These are phyloP conservation scores for Candida fluviatilis DNA, from an alignment of 805 yeast genomes.

Conservation along the genomic window DNA sequence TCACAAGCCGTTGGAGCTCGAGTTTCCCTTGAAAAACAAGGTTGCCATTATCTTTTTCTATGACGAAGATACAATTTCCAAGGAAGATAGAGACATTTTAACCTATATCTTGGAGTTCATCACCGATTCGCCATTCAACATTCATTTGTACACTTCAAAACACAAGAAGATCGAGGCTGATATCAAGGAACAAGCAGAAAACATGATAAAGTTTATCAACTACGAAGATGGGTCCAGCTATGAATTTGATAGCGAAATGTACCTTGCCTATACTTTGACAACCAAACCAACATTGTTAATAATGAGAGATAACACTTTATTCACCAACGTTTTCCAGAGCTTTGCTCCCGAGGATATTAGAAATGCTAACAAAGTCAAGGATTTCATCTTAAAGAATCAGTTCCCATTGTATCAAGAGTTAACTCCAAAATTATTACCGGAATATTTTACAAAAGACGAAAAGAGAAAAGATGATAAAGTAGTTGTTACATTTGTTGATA, in stretches of 20 bases:
- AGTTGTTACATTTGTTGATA: slow-evolving; percentile 46
- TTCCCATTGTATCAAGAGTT: slow-evolving; percentile 53
- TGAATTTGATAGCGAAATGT: slow-evolving; percentile 42
- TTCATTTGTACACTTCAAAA: slow-evolving; percentile 50
- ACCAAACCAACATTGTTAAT: slow-evolving; percentile 60
- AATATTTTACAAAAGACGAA: slow-evolving; percentile 28
- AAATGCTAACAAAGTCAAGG: slow-evolving; percentile 40
- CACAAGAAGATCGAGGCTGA: slow-evolving; percentile 38
- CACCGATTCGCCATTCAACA: slow-evolving; percentile 52
- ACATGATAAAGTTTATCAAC: slow-evolving; percentile 41
- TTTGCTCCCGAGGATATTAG: slow-evolving; percentile 64
- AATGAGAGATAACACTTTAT: slow-evolving; percentile 52
- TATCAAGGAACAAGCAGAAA: slow-evolving; percentile 37
- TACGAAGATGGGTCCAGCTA: slow-evolving; percentile 32
- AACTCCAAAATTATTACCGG: slow-evolving; percentile 31
- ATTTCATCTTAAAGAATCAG: slow-evolving; percentile 48
- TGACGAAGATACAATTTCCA: slow-evolving; percentile 45
- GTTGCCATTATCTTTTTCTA: slow-evolving; percentile 52
- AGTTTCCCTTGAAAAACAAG: slow-evolving; percentile 36
- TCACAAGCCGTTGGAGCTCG: slow-evolving; percentile 24
- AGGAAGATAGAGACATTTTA: slow-evolving; percentile 61
- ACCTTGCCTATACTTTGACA: slow-evolving; percentile 49
- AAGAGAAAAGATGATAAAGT: slow-evolving; percentile 36
- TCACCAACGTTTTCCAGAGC: slow-evolving; percentile 53
- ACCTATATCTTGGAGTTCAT: slow-evolving; percentile 59